Base-by-base conservation (phyloP, 2,329 filamentous ascomycete genomes). In the Capronia americana region DNA sequence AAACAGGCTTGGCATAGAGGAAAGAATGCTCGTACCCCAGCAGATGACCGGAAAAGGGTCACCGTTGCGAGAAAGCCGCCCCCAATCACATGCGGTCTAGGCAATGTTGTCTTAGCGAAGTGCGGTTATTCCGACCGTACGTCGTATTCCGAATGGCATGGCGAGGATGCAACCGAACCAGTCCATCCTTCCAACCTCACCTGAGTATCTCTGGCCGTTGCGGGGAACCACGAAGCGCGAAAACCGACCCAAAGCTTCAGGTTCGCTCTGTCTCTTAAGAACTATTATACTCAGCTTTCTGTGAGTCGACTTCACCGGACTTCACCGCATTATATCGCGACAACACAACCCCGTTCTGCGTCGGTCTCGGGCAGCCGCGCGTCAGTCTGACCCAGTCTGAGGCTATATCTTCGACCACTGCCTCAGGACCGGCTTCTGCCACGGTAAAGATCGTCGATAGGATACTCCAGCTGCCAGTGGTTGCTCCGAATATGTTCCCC, bases 401-500 rank as follows among this genome's bases (percentile, higher is more conserved):
- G 34, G 38, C 38, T 44, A n/a, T 44, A 44, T 44, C 38, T 44
- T 44, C 4, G 38, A n/a, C 17, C 17, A 44, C 38, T 44, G 32
- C 32, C 11, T 58, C 23, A 51, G 20, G 20, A 23, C 23, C 14
- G 1, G 30, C n/a, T 17, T 24, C 28, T 55, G 14, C 28, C 38
- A 20, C 32, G 5, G 12, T 10, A 1, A n/a, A 26, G n/a, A 4
- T n/a, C 20, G 17, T 51, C 11, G n/a, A n/a, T 32, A 41, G 8
- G 12, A 8, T 46, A 12, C 28, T 30, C 17, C 17, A 23, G 17
- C 23, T 63, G 3, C 28, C 24, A 14, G 14, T n/a, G n/a, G 8
- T 54, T 61, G n/a, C 17, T 17, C 14, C 3, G 41, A 65, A 30
- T 4, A 70, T 69, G 69, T 26, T 65, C 32, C 32, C 62, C 32